Conservation (phyloP, 495 filamentous ascomycete genomes). For the Parathielavia hyrcaniae region DNA sequence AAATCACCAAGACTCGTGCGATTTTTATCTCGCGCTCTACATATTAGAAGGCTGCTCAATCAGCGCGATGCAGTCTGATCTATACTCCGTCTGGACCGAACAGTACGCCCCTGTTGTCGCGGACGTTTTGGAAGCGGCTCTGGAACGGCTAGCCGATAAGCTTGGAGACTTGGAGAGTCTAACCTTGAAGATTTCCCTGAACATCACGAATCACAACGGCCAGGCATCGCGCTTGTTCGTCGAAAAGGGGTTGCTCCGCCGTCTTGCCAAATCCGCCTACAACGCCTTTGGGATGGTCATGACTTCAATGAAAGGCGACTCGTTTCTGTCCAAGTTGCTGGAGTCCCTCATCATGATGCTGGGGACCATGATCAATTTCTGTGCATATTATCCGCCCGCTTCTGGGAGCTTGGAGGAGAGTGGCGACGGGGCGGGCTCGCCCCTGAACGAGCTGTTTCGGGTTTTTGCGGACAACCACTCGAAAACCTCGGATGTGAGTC, state of each 20-base stretch:
- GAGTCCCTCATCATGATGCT: constrained; percentile 73
- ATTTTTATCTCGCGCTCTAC: constrained; percentile 38
- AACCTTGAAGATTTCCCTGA: constrained; percentile 68
- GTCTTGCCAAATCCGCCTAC: constrained; percentile 44
- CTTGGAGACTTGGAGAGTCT: constrained; percentile 35
- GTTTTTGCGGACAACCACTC: constrained; percentile 50
- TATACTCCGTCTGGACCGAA: constrained; percentile 32
- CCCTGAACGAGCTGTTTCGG: constrained; percentile 43
- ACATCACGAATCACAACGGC: constrained; percentile 77
- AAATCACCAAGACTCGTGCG: constrained; percentile 29
- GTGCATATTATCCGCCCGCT: constrained; percentile 62
- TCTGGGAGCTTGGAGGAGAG: constrained; percentile 34
- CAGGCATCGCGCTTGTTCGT: constrained; percentile 61
- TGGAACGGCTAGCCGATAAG: constrained; percentile 29
- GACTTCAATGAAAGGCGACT: constrained; percentile 34
- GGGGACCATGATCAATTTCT: constrained; percentile 83
- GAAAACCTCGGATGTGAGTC: constrained; percentile 46
- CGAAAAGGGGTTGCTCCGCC: constrained; percentile 48
- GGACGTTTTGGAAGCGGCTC: constrained; percentile 32
- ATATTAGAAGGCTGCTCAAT: constrained; percentile 43
- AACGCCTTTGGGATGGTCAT: constrained; percentile 41
- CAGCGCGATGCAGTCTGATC: constrained; percentile 34
- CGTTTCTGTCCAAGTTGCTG: constrained; percentile 41
- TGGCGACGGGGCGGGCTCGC: constrained; percentile 24
- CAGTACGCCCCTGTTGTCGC: constrained; percentile 40